Conservation (phyloP, 192 early-diverging fungal species). For the Entomortierella lignicola region DNA sequence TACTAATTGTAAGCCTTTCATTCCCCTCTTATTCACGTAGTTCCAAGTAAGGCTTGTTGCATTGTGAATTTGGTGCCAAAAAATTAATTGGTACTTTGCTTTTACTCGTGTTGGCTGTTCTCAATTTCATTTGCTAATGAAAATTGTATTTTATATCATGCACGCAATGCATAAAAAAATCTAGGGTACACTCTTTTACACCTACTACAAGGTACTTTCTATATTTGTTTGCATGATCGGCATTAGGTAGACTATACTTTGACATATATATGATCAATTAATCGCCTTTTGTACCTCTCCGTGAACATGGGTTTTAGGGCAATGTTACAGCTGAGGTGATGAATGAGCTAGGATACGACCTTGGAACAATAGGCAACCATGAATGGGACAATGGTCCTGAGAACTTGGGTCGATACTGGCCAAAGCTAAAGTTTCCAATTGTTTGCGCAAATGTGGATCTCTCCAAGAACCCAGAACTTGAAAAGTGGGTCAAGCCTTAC, state of each 20-base stretch:
- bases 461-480: conserved; percentile 55
- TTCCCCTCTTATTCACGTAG: neutral
- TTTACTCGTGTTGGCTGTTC: conserved; percentile 3
- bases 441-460: conserved; percentile 77
- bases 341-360: conserved; percentile 74
- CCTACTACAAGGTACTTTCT: conserved; percentile 68
- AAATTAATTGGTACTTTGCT: too few relatives aligned
- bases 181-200: conserved; percentile 75
- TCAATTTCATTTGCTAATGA: conserved; percentile 17
- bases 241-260: neutral
- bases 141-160: neutral
- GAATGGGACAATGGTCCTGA: conserved; percentile 79
- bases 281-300: too few relatives aligned
- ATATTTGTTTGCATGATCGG: neutral
- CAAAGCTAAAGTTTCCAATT: conserved; percentile 69
- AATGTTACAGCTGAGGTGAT: conserved; percentile 67
- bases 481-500: conserved; percentile 71
- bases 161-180: neutral
- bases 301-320: conserved; percentile 35
- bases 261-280: too few relatives aligned
- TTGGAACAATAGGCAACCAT: conserved; percentile 72
- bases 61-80: neutral
- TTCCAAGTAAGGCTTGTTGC: conserved; percentile 17
- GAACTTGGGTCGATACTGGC: conserved; percentile 63
- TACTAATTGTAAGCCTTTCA: neutral